phyloP scores from a whole-genome alignment of 306 rosid species.

The Dalbergia cultrata region DNA sequence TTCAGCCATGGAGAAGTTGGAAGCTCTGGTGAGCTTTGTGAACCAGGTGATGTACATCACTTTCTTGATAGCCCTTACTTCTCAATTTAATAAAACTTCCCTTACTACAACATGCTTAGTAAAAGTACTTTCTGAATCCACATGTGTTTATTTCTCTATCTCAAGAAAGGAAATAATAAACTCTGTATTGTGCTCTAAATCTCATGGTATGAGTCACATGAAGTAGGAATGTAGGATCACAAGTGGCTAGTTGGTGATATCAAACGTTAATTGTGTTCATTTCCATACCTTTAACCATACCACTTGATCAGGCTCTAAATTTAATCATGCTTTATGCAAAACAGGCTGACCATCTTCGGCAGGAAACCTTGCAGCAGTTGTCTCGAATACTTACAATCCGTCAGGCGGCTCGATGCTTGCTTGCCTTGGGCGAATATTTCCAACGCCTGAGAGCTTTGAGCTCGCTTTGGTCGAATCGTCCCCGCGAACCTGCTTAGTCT shows the following conservation, averaged over 20 bases:
- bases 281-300: background rate
- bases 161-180: background rate
- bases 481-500: conserved; percentile 80
- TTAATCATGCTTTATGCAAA: conserved; percentile 41
- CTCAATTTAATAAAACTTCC: background rate
- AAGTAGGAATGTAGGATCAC: background rate
- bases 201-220: background rate
- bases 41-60: conserved; percentile 65
- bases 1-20: conserved; percentile 83
- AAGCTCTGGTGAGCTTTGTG: conserved; percentile 78
- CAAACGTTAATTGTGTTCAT: background rate
- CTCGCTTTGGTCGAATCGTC: conserved; percentile 77
- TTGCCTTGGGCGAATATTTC: conserved; percentile 87
- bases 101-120: background rate
- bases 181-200: background rate
- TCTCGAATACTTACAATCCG: conserved; percentile 74
- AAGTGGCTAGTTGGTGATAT: background rate
- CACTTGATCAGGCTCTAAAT: background rate
- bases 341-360: conserved; percentile 94
- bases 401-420: conserved; percentile 88
- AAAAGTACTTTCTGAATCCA: conserved; percentile 13
- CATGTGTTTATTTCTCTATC: background rate
- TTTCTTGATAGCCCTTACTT: conserved; percentile 15
- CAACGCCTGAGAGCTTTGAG: conserved; percentile 91
- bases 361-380: conserved; percentile 84